Conservation (phyloP, 2,329 filamentous ascomycete genomes). For the Anthostomella pinea region DNA sequence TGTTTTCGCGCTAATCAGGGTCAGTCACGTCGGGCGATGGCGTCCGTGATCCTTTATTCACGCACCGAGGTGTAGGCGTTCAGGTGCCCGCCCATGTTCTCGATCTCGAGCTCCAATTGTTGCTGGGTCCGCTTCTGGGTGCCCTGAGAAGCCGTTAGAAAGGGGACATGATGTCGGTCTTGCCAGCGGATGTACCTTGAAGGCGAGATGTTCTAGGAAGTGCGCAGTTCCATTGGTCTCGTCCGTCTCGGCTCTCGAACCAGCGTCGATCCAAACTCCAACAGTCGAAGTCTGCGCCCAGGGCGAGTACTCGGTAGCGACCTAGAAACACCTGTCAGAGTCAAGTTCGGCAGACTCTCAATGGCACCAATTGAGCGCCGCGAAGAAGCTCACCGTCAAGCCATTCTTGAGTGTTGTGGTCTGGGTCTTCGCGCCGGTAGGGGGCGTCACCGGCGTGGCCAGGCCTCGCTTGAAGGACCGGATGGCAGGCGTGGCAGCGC, state of each 20-base stretch:
- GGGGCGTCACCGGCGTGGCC: constrained; percentile 72
- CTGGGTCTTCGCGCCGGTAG: constrained; percentile 76
- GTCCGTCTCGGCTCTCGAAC: constrained; percentile 95
- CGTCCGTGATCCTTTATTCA: constrained; percentile 22
- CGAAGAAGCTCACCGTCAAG: constrained; percentile 69
- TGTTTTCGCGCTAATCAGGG: constrained; percentile 83
- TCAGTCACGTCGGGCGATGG: constrained; percentile 8
- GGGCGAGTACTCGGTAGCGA: constrained; percentile 96
- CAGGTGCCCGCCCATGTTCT: constrained; percentile 99
- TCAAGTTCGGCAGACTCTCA: constrained; percentile 4
- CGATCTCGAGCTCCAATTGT: constrained; percentile 98
- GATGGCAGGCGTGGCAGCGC: constrained; percentile 77
- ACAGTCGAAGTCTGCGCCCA: constrained; percentile 98
- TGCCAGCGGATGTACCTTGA: constrained; percentile 69
- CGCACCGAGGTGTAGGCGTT: constrained; percentile 99
- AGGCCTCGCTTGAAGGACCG: constrained; percentile 80
- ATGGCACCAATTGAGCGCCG: constrained; percentile 27
- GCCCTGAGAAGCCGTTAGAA: constrained; percentile 54
- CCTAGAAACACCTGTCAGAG: constrained; percentile 51
- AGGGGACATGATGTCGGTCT: constrained; percentile 3
- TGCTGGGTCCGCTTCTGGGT: constrained; percentile 92
- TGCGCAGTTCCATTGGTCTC: constrained; percentile 99
- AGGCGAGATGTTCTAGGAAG: constrained; percentile 99
- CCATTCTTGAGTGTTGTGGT: constrained; percentile 96
- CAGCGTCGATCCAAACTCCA: constrained; percentile 99